Evolutionary conservation across 495 filamentous ascomycete genomes (phyloP), one percentile per base, ranked within the genome.

Genomic region (Astrothelium macrocarpum): DNA sequence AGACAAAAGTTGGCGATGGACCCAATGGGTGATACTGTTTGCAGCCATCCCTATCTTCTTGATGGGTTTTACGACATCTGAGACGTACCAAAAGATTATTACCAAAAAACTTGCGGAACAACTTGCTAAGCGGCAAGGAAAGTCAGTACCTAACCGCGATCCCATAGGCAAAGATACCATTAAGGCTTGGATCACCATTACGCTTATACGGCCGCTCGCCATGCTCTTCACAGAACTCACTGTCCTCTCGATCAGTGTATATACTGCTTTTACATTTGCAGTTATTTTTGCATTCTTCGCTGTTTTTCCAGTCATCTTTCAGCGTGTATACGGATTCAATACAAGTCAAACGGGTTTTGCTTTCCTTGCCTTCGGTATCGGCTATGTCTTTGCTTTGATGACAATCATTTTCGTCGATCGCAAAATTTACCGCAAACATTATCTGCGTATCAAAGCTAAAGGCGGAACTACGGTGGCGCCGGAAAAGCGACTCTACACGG

Each of bases 201-300:
- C 66, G 12, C 65, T 79, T 45, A 65, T 77, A 61, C 67, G 73
- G 2, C 77, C 77, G 12, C 66, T 76, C 7, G 67, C 61, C 16
- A 71, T 79, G 60, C 72, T 73, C 31, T 65, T 71, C 62, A 68
- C 69, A 9, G 81, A 84, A 56, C 82, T 80, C 2, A 77, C 80
- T 20, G 76, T 83, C 23, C 64, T 82, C 60, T 62, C 80, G 20
- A 65, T 81, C 1, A 81, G 80, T 66, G 70, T 82, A 11, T 82
- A 84, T 66, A 80, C 74, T 53, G 68, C 78, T 14, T 76, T 84
- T 1, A 73, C 78, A 32, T 83, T 84, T 53, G 78, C 76, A 10
- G 76, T 84, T 32, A 70, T 81, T 1, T 85, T 81, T 65, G 75
- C 78, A 64, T 84, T 76, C 73, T 84, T 85, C 72, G 82, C 83